phyloP scores from a whole-genome alignment of 805 yeast genomes.

The Lipomyces kockii region DNA sequence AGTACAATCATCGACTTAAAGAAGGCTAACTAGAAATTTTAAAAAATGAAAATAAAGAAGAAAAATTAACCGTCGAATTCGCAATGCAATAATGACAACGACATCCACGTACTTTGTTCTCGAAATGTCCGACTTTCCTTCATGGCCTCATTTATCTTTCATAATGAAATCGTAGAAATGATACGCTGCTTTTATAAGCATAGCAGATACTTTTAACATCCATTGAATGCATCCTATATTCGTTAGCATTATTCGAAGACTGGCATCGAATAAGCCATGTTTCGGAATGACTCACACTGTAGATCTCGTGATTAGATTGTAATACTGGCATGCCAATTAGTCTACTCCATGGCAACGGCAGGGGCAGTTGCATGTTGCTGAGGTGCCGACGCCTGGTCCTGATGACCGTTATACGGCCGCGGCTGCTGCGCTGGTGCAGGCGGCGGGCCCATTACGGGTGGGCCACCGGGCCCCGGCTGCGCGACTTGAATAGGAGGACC shows the following conservation, averaged over 20 bases:
- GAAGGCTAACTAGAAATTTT: neutral
- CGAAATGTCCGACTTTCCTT: neutral
- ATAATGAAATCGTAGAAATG: neutral
- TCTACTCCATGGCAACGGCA: neutral
- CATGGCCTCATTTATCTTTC: neutral
- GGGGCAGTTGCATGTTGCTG: neutral
- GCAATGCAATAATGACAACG: conserved; percentile 1
- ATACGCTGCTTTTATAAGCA: neutral
- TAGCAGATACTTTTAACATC: neutral
- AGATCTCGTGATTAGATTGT: conserved; percentile 3
- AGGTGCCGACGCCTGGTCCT: neutral
- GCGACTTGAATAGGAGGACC: conserved; percentile 20
- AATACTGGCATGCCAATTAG: neutral
- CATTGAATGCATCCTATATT: neutral
- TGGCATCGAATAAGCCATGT: neutral
- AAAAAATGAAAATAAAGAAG: neutral
- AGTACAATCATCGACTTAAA: conserved; percentile 1
- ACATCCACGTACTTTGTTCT: neutral
- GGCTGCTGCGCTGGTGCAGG: conserved; percentile 15
- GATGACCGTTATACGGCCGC: conserved; percentile 4
- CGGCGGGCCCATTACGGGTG: conserved; percentile 19
- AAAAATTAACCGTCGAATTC: neutral
- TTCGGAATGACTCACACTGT: neutral
- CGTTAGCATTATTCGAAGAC: neutral
- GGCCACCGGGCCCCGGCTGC: conserved; percentile 12